phyloP scores from a whole-genome alignment of 2,329 filamentous ascomycete species.

The Cercospora citrullina region DNA sequence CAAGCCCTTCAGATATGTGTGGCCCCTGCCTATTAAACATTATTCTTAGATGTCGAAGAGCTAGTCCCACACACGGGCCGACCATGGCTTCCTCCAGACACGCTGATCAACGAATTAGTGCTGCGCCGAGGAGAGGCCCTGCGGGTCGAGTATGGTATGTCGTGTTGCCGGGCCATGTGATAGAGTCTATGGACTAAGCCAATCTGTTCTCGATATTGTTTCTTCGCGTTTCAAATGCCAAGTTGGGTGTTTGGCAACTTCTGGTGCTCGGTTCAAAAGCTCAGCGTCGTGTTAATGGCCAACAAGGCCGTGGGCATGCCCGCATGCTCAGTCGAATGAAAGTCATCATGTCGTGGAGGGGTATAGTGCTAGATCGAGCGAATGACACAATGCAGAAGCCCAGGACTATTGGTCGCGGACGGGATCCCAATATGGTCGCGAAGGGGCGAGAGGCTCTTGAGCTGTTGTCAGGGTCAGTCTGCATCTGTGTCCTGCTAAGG shows the following conservation, averaged over 20 bases:
- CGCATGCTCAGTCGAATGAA: not conserved
- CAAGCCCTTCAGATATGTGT: not conserved
- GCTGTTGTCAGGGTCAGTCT: conserved; percentile 4
- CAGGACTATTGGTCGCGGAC: conserved; percentile 16
- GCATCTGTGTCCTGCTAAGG: not conserved
- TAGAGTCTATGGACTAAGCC: not conserved
- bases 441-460: not conserved
- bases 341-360: not conserved
- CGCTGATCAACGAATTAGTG: not conserved
- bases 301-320: not conserved
- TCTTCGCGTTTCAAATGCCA: not conserved
- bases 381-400: not conserved
- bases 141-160: not conserved
- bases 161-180: not conserved
- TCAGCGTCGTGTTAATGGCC: not conserved
- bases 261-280: not conserved
- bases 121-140: not conserved
- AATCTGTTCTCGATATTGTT: not conserved
- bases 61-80: not conserved
- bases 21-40: not conserved
- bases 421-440: conserved; percentile 22
- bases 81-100: not conserved
- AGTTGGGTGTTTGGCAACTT: not conserved
- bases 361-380: not conserved
- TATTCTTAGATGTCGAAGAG: not conserved